Evolutionary conservation across 2,329 filamentous ascomycete genomes (phyloP), one percentile per base, ranked within the genome.

Genomic region (Onygena corvina): DNA sequence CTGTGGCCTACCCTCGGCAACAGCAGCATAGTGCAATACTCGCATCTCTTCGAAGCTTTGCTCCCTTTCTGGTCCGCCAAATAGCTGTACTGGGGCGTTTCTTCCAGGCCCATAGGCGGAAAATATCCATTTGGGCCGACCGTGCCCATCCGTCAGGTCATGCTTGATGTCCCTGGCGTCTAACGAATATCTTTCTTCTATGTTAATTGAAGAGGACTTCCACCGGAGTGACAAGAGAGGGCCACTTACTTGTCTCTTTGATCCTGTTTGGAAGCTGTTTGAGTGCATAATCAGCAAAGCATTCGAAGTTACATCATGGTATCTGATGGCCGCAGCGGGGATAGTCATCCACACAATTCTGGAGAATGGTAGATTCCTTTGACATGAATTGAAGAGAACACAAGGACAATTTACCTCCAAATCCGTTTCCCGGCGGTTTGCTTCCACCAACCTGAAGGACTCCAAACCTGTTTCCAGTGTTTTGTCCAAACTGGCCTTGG

Each of bases 41-140:
- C 88, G 77, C 62, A 94, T 76, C 66, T 96, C 90, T 64, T 96
- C 90, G 34, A 84, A 83, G 60, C 87, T 94, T 64, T 88, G 83
- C 64, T 96, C 90, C 14, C 88, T 76, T 4, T 78, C 73, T 38
- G 74, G 75, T 1, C 87, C 88, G 47, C 87, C 87, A 59, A 94
- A 89, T 1, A 95, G 74, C 65, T 94, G 87, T 14, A 79, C 79
- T 0, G 89, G 89, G 1, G 84, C 79, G 57, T 88, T 78, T 58
- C 72, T 76, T 3, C 83, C 84, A 0, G 89, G 88, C 0, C 81
- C 86, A 64, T 94, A 96, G 18, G 83, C 76, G 1, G 89, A 94
- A 20, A 95, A 75, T 3, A 92, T 82, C 84, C 89, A 96, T 72
- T 78, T 69, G 14, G 90, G 90, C 6, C 76, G 75, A 52, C 92